Evolutionary conservation across 2,329 filamentous ascomycete genomes (phyloP), one percentile per base, ranked within the genome.

Genomic region (Knufia petricola): DNA sequence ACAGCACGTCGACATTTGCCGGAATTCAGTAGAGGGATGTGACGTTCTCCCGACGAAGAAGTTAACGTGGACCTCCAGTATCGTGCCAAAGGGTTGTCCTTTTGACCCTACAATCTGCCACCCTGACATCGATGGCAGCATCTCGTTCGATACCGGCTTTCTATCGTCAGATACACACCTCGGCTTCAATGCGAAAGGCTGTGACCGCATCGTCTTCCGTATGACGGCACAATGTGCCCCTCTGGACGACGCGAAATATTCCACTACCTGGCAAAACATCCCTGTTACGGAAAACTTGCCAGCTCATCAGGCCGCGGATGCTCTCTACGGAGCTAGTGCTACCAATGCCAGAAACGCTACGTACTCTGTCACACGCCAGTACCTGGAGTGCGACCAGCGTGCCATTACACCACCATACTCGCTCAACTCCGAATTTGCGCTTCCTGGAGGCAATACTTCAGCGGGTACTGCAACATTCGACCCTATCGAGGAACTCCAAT

Each of bases 121-220:
- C 20, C 37, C 44, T 13, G 44, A 32, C 15, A 34, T 48, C 28
- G n/a, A 51, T 15, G 45, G 41, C 30, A 36, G 36, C 8, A 46
- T 49, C 15, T 34, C 39, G n/a, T 44, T 51, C 23, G 50, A 51
- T 19, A 51, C 50, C 19, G 50, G 50, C 12, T 41, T n/a, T 31
- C 46, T 51, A 17, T 50, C 42, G 3, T 52, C 50, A n/a, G 30
- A 43, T 19, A 3, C 17, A 17, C 38, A 52, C 36, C 42, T 52
- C 12, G 50, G 50, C 2, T 47, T 47, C 44, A 52, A 52, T 26
- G 34, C 50, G 8, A 36, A 32, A 3, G 21, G 21, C 2, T 8
- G 37, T 6, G 43, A 47, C 32, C 48, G 50, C 10, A 24, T 52
- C 1, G 32, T 36, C 8, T 46, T 39, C 31, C 50, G 50, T 7